Evolutionary conservation across 73 alveolate species (phyloP), one percentile per base, ranked within the genome.

Genomic region (Breviolum minutum): DNA sequence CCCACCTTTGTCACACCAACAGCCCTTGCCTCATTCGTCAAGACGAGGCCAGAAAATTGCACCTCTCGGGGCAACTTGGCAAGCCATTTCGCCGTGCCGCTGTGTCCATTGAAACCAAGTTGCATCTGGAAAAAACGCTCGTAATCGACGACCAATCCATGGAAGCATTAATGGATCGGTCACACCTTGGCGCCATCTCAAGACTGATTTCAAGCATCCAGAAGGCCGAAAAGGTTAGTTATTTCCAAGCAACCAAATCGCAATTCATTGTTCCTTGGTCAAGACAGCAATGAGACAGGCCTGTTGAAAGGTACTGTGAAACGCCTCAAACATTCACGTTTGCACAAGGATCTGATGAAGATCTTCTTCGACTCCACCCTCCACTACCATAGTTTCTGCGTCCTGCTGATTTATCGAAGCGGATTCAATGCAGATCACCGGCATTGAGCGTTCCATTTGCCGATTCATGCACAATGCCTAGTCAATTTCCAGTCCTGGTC

Each of bases 161-260:
- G 89, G 27, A n/a, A 92, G 26, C 98, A 92, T 61, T 11, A 81
- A 92, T 8, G 91, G 63, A 92, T 92, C 79, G 20, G 90, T 92
- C 40, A 76, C 98, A 16, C 98, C 98, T 92, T 16, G 9, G 63
- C 86, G 63, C 86, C 61, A 10, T n/a, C 16, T 11, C 61, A n/a
- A 29, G 81, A 71, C 81, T 29, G 63, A 10, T 13, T n/a, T 77
- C 24, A 66, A 66, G 16, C 7, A 29, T 77, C 63, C 0, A 77
- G 16, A 30, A n/a, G 16, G 20, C 20, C 61, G 13, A 9, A 29
- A 8, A 7, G n/a, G 14, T 6, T 26, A 12, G 3, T 13, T 80
- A 66, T 8, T 40, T 83, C 92, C 76, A 22, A 83, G 92, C 62
- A n/a, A 61, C 92, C 92, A 26, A 83, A 83, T 60, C 92, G 71